These are phyloP conservation scores for Pythium phragmitis DNA, from an alignment of 352 stramenopile species.

Conservation along the genomic window DNA sequence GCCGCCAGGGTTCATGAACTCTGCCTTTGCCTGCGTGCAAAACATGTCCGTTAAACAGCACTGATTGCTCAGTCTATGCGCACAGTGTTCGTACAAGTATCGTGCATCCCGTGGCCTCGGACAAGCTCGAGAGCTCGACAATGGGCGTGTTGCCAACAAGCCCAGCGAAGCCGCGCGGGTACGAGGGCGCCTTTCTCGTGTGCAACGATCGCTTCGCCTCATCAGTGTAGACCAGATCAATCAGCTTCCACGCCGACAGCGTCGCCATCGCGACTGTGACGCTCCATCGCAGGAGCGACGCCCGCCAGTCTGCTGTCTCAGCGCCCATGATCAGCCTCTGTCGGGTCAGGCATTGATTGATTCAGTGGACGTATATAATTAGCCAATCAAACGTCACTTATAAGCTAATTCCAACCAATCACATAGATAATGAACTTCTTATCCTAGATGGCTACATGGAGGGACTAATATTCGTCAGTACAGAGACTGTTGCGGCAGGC, in stretches of 20 bases:
- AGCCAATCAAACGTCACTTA: constrained; percentile 38
- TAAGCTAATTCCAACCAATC: constrained; percentile 29
- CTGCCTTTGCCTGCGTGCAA: constrained; percentile 87
- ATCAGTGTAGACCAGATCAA: constrained; percentile 39
- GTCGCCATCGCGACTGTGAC: constrained; percentile 57
- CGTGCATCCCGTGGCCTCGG: constrained; percentile 86
- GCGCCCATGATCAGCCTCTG: constrained; percentile 6
- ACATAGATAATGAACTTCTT: not conserved
- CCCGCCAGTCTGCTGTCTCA: constrained; percentile 33
- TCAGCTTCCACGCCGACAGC: constrained; percentile 69
- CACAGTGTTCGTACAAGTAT: constrained; percentile 59
- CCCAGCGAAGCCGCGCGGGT: constrained; percentile 70
- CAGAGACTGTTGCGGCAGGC: constrained; percentile 24
- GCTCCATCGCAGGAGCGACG: constrained; percentile 54
- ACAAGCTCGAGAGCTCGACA: constrained; percentile 89
- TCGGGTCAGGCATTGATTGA: not conserved
- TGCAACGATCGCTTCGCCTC: not conserved
- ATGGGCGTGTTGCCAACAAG: constrained; percentile 94
- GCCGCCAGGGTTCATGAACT: constrained; percentile 96
- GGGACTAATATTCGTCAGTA: not conserved
- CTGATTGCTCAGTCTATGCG: not conserved
- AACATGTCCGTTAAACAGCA: not conserved
- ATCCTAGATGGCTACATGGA: constrained; percentile 22
- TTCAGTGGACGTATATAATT: constrained; percentile 28
- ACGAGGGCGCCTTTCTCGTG: constrained; percentile 22